Evolutionary conservation across 1,139 yeast genomes (phyloP).

Genomic region (Debaryomycetaceae sp.): DNA sequence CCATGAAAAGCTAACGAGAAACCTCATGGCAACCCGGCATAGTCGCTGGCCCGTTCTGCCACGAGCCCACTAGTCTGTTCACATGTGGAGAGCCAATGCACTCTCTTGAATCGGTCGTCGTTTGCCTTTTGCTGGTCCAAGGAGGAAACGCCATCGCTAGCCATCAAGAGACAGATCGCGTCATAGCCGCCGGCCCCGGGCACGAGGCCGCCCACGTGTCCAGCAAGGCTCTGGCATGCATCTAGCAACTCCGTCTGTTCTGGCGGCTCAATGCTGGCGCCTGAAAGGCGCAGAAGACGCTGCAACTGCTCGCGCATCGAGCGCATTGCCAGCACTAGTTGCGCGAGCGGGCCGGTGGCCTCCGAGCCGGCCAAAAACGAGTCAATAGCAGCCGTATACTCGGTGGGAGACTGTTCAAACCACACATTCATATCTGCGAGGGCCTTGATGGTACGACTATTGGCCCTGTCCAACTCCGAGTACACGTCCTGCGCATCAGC

Average conservation of each 20-base stretch:
- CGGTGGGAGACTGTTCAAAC: slow-evolving; percentile 12
- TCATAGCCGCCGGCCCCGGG: slow-evolving; percentile 99
- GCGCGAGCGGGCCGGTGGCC: slow-evolving; percentile 7
- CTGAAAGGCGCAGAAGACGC: slow-evolving; percentile 49
- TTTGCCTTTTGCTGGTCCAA: slow-evolving; percentile 23
- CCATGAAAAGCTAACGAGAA: neutral
- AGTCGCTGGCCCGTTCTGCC: slow-evolving; percentile 22
- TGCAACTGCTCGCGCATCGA: slow-evolving; percentile 47
- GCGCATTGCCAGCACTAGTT: slow-evolving; percentile 25
- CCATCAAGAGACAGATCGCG: slow-evolving; percentile 68
- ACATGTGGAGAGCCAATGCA: slow-evolving; percentile 53
- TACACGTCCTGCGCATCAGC: slow-evolving; percentile 44
- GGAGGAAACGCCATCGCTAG: slow-evolving; percentile 30
- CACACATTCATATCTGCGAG: slow-evolving; percentile 30
- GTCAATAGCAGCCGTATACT: slow-evolving; percentile 8
- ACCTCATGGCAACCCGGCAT: slow-evolving; percentile 11
- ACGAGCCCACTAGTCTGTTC: slow-evolving; percentile 50
- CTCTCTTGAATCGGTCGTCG: slow-evolving; percentile 24
- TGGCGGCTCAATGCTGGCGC: slow-evolving; percentile 83
- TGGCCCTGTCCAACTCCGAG: slow-evolving; percentile 43
- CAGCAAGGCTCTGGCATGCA: slow-evolving; percentile 42
- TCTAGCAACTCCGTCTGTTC: slow-evolving; percentile 68
- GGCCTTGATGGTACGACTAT: slow-evolving; percentile 42
- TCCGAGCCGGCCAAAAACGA: slow-evolving; percentile 1
- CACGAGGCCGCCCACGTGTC: slow-evolving; percentile 88